Evolutionary conservation across 2,329 filamentous ascomycete genomes (phyloP).

Genomic region (Pyrenophora teres): DNA sequence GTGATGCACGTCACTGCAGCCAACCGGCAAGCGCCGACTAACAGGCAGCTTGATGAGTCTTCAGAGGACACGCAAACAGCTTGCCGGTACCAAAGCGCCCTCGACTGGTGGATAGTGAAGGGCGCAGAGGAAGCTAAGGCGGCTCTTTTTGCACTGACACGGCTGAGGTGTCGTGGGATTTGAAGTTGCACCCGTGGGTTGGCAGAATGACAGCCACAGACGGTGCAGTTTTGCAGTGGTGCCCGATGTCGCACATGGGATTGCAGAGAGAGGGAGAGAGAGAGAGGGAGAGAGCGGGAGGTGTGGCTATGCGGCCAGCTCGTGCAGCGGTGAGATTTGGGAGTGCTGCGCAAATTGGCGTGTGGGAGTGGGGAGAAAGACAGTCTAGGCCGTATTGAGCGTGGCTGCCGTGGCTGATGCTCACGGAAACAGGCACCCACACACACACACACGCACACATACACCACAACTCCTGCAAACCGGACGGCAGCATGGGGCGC

Average conservation of each 20-base stretch:
- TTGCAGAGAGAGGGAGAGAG: background rate
- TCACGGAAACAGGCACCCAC: constrained; percentile 25
- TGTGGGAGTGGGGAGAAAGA: constrained; percentile 10
- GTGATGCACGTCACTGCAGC: constrained; percentile 24
- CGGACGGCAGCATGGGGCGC: constrained; percentile 22
- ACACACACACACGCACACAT: background rate
- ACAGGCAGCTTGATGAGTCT: constrained; percentile 27
- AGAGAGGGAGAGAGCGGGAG: background rate
- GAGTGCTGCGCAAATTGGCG: constrained; percentile 28
- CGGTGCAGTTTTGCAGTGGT: constrained; percentile 6
- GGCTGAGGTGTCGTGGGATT: constrained; percentile 1
- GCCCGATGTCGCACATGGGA: constrained; percentile 10
- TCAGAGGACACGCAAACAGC: constrained; percentile 15
- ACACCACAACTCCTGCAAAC: constrained; percentile 24
- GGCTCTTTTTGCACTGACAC: constrained; percentile 2
- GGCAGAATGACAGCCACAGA: constrained; percentile 4
- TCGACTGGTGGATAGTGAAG: constrained; percentile 14
- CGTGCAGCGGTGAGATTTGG: constrained; percentile 28
- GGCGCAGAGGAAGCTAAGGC: constrained; percentile 12
- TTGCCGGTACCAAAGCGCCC: constrained; percentile 5
- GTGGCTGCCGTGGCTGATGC: constrained; percentile 28
- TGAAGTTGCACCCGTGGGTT: constrained; percentile 15
- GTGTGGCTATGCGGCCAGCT: constrained; percentile 31
- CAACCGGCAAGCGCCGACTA: constrained; percentile 21
- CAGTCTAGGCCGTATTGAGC: constrained; percentile 13